These are phyloP conservation scores for Rhizophagus prolifer DNA, from an alignment of 192 early-diverging fungal species.

Conservation along the genomic window DNA sequence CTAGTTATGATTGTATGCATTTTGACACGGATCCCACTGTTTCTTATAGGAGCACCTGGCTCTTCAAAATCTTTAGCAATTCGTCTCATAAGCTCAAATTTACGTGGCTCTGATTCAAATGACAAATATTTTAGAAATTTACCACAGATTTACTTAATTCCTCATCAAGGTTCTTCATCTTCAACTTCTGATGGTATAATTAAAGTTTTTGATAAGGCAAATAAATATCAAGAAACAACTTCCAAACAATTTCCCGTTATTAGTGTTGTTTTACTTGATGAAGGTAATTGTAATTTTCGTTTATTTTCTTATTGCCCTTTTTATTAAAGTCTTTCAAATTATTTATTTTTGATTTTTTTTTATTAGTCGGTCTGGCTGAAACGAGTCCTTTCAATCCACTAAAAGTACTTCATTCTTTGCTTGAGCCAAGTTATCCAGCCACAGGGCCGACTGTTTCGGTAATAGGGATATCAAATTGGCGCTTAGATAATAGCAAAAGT, in stretches of 20 bases:
- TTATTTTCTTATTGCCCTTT: neutral
- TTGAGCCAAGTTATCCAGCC: neutral
- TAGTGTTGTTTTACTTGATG: constrained; percentile 29
- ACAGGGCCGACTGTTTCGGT: neutral
- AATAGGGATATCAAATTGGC: constrained; percentile 32
- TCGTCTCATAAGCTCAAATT: constrained; percentile 20
- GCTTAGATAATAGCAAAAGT: constrained; percentile 31
- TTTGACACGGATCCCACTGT: constrained; percentile 23
- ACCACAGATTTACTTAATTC: constrained; percentile 26
- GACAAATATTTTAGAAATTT: constrained; percentile 23
- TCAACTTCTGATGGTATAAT: constrained; percentile 32
- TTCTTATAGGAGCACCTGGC: constrained; percentile 28
- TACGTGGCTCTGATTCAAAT: constrained; percentile 26
- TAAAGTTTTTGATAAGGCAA: constrained; percentile 24
- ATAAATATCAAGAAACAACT: constrained; percentile 12
- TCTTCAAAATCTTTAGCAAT: constrained; percentile 29
- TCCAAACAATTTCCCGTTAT: constrained; percentile 16
- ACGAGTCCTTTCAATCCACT: constrained; percentile 13
- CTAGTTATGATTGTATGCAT: constrained; percentile 30
- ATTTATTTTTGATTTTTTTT: neutral
- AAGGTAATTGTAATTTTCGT: neutral
- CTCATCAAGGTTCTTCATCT: constrained; percentile 29
- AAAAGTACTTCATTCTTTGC: neutral
- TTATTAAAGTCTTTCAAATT: neutral
- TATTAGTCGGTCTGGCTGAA: constrained; percentile 30